Evolutionary conservation across 208 protist species (phyloP).

Genomic region (Trypanosoma boissoni): DNA sequence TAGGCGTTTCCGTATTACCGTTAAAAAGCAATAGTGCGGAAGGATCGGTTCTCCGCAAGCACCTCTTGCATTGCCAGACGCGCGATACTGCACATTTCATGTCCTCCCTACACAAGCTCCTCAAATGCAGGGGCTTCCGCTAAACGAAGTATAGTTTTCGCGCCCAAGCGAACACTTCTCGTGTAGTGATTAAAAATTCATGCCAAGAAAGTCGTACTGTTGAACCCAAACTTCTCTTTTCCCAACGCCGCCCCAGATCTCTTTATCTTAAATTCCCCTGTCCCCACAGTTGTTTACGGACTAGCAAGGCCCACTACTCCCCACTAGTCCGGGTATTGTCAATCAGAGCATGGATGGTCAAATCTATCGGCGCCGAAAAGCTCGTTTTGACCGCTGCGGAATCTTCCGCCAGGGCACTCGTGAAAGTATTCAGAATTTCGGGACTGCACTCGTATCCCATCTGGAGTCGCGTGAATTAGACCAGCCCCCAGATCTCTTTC

Average conservation of each 20-base stretch:
- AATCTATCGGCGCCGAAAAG: neutral
- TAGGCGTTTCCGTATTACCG: neutral
- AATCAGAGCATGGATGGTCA: neutral
- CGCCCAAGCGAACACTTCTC: neutral
- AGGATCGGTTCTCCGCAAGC: neutral
- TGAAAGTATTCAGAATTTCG: slow-evolving; percentile 3
- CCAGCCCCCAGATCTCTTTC: neutral
- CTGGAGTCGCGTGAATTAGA: neutral
- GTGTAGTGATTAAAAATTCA: neutral
- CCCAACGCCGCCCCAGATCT: neutral
- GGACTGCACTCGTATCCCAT: slow-evolving; percentile 9
- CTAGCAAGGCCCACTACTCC: too few relatives aligned
- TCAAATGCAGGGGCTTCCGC: neutral
- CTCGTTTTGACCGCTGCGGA: neutral
- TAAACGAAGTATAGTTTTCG: neutral
- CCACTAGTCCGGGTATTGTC: slow-evolving; percentile 2
- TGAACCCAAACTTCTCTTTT: neutral
- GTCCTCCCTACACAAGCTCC: neutral
- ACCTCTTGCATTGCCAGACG: neutral
- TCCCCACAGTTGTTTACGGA: too few relatives aligned
- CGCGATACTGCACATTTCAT: neutral
- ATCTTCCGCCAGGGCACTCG: slow-evolving; percentile 2
- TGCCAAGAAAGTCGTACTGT: neutral
- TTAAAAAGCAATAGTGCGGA: neutral
- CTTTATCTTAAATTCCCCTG: neutral